Evolutionary conservation across 2,329 filamentous ascomycete genomes (phyloP).

Genomic region (Xylaria sp.): DNA sequence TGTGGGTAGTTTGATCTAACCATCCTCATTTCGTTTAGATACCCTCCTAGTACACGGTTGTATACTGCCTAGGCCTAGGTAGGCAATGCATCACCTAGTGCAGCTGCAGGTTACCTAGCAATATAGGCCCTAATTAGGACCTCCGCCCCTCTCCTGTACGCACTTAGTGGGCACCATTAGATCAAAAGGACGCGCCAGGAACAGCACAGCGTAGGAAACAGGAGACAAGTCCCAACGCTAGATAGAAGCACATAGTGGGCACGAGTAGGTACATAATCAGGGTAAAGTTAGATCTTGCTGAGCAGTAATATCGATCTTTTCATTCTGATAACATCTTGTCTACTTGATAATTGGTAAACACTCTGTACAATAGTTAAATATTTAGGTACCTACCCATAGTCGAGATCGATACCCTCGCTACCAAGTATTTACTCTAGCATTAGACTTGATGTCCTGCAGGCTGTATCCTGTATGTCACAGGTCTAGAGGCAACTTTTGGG

Average conservation of each 20-base stretch:
- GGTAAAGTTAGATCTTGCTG: background rate
- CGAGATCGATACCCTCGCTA: too few relatives aligned
- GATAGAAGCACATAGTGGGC: background rate
- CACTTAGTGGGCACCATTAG: background rate
- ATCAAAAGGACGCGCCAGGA: background rate
- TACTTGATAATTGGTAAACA: background rate
- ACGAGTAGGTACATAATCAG: background rate
- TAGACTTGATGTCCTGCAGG: background rate
- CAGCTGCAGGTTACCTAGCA: background rate
- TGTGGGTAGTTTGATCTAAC: slow-evolving; percentile 17
- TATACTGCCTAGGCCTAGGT: slow-evolving; percentile 3
- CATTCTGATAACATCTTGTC: too few relatives aligned
- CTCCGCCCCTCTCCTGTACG: background rate
- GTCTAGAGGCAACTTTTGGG: too few relatives aligned
- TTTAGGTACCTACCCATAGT: too few relatives aligned
- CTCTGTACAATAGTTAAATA: too few relatives aligned
- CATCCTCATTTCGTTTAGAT: slow-evolving; percentile 2
- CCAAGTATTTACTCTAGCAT: background rate
- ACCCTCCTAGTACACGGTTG: background rate
- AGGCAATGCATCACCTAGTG: background rate
- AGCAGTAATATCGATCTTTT: background rate
- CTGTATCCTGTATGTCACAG: background rate
- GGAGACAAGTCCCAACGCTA: background rate
- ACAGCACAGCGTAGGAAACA: background rate
- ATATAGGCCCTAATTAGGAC: slow-evolving; percentile 1